Percentiles rank a stretch among this genome's conserved stretches.
Evolutionary conservation across 2,329 filamentous ascomycete genomes (phyloP).

Genomic region (Corinectria fuckeliana): DNA sequence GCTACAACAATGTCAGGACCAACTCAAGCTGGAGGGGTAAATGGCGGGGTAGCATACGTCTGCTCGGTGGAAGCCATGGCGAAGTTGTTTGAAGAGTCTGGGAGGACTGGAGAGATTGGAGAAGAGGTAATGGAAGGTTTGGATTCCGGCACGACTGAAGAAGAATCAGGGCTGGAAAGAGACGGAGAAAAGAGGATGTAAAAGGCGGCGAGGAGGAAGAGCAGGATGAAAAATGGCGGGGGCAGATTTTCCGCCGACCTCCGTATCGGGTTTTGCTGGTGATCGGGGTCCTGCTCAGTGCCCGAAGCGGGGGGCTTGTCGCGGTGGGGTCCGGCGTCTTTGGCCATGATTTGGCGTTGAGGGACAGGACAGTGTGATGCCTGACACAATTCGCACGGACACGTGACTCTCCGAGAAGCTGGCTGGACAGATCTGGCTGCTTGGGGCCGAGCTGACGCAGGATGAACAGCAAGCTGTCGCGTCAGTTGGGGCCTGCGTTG

Average conservation of each 20-base stretch:
- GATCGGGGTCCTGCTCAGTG: constrained; percentile 33
- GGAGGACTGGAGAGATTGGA: constrained; percentile 38
- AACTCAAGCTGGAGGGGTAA: constrained; percentile 28
- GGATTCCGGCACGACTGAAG: constrained; percentile 38
- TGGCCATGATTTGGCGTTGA: constrained; percentile 40
- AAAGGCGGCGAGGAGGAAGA: constrained; percentile 46
- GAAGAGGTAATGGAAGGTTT: constrained; percentile 37
- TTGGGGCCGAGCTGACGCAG: background rate
- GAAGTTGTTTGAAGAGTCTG: constrained; percentile 42
- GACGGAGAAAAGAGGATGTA: constrained; percentile 46
- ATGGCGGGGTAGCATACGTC: constrained; percentile 71
- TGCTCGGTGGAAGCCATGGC: constrained; percentile 79
- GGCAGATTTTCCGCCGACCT: constrained; percentile 48
- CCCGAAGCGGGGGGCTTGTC: constrained; percentile 44
- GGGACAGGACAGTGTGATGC: constrained; percentile 24
- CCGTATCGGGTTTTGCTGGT: constrained; percentile 35
- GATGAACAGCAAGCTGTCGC: background rate
- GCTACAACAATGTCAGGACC: constrained; percentile 58
- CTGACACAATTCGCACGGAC: constrained; percentile 33
- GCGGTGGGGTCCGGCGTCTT: constrained; percentile 44
- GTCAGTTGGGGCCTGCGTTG: background rate
- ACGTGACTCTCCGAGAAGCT: constrained; percentile 28
- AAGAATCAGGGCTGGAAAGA: constrained; percentile 36
- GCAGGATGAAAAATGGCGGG: constrained; percentile 52
- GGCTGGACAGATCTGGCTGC: constrained; percentile 1